Percentiles rank a stretch among this genome's conserved stretches.
Conservation (phyloP, 495 filamentous ascomycete genomes). For the Neurospora cerealis region DNA sequence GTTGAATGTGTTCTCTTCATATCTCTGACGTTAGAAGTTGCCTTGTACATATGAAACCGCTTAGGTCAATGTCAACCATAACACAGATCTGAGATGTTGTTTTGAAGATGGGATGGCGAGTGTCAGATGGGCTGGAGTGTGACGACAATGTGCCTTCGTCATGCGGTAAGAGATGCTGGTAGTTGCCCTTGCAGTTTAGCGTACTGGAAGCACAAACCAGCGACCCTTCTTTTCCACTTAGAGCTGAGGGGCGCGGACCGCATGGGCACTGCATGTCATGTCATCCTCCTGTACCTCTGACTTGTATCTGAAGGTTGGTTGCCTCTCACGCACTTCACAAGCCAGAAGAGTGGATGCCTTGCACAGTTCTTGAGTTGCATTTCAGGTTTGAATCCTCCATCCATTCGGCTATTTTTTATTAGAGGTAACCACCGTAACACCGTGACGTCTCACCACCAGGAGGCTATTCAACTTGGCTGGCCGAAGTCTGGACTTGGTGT, state of each 20-base stretch:
- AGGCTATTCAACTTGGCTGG: not conserved
- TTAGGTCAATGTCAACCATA: not conserved
- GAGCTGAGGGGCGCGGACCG: not conserved
- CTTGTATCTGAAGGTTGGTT: not conserved
- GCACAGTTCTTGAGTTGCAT: not conserved
- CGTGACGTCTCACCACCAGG: not conserved
- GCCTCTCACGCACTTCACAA: not conserved
- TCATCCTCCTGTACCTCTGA: not conserved
- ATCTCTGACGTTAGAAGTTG: not conserved
- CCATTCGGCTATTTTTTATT: not conserved
- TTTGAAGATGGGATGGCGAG: not conserved
- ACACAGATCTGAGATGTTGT: not conserved
- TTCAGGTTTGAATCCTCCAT: not conserved
- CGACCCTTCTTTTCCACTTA: not conserved
- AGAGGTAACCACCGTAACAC: not conserved
- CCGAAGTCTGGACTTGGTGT: not conserved
- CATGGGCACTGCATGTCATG: not conserved
- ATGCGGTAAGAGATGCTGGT: not conserved
- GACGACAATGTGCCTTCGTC: not conserved
- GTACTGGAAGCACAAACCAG: not conserved
- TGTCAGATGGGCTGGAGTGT: not conserved
- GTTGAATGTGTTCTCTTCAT: not conserved
- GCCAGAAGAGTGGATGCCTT: not conserved
- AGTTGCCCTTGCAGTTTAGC: not conserved
- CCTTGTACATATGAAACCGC: not conserved